Conservation (phyloP, 768 basidiomycete species). For the Naganishia randhawae region DNA sequence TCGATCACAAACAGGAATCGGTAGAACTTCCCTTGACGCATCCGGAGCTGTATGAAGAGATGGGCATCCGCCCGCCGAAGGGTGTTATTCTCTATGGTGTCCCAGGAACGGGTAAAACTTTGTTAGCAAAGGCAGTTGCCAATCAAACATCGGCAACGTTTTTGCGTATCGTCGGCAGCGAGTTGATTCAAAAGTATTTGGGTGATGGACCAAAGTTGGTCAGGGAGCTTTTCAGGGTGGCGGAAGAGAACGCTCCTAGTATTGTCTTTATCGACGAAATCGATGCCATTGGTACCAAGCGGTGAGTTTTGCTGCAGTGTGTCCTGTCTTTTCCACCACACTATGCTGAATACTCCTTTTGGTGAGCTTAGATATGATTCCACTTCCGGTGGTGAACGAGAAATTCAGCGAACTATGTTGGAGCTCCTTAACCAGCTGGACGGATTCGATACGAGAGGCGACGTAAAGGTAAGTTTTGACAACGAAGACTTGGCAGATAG, state of each 20-base stretch:
- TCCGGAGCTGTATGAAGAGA: slow-evolving; percentile 97
- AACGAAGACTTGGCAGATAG: too few species aligned
- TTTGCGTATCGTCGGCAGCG: slow-evolving; percentile 92
- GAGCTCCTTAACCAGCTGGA: slow-evolving; percentile 97
- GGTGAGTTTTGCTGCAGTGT: slow-evolving; percentile 56
- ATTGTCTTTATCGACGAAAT: slow-evolving; percentile 99
- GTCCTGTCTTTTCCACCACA: slow-evolving; percentile 28
- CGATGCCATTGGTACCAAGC: slow-evolving; percentile 96
- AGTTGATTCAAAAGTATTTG: slow-evolving; percentile 98
- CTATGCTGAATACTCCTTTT: background rate
- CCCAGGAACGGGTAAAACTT: slow-evolving; percentile 95
- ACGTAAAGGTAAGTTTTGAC: slow-evolving; percentile 99
- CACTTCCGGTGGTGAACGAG: slow-evolving; percentile 95
- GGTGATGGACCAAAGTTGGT: slow-evolving; percentile 98
- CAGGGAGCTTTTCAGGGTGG: slow-evolving; percentile 91
- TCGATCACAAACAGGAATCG: slow-evolving; percentile 66
- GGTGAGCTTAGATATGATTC: slow-evolving; percentile 77
- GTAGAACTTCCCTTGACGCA: slow-evolving; percentile 96
- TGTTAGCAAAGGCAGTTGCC: slow-evolving; percentile 94
- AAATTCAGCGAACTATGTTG: slow-evolving; percentile 98
- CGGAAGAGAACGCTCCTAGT: slow-evolving; percentile 95
- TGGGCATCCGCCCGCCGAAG: slow-evolving; percentile 99
- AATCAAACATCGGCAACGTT: slow-evolving; percentile 98
- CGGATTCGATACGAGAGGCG: slow-evolving; percentile 98
- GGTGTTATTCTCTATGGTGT: slow-evolving; percentile 99